Conservation (phyloP, 2,329 filamentous ascomycete species). For the Fusarium sp. region DNA sequence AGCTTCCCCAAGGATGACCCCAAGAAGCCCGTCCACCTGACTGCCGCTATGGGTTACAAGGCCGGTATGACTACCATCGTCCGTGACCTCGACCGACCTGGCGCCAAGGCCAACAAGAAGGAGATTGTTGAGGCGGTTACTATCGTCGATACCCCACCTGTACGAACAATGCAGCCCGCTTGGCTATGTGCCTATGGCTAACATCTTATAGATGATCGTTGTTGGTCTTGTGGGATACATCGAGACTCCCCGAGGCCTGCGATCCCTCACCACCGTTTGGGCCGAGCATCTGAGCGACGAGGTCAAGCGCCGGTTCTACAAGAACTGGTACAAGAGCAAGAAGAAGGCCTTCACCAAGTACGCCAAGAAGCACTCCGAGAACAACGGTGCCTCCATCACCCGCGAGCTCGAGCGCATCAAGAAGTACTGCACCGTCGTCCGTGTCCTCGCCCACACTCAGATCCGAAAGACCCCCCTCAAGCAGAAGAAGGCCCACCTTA, state of each 20-base stretch:
- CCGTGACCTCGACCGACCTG: constrained; percentile 98
- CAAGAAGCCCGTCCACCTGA: constrained; percentile 99
- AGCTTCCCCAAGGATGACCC: constrained; percentile 99
- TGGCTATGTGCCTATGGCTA: constrained; percentile 81
- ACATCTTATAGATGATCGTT: constrained; percentile 94
- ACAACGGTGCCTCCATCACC: constrained; percentile 89
- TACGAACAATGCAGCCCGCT: constrained; percentile 90
- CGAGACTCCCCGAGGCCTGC: constrained; percentile 98
- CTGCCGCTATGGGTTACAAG: constrained; percentile 99
- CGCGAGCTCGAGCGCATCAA: constrained; percentile 99
- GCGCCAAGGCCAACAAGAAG: constrained; percentile 99
- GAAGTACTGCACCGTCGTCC: constrained; percentile 99
- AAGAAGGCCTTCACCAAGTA: constrained; percentile 99
- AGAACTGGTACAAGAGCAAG: constrained; percentile 99
- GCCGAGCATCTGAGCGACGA: constrained; percentile 99
- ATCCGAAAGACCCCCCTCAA: constrained; percentile 99
- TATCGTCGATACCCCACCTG: constrained; percentile 93
- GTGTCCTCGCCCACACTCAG: constrained; percentile 99
- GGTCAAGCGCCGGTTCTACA: constrained; percentile 99
- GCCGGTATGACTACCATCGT: constrained; percentile 99
- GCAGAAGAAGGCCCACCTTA: constrained; percentile 99
- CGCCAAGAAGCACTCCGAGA: constrained; percentile 99
- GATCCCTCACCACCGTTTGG: constrained; percentile 99
- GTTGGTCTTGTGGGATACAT: constrained; percentile 99
- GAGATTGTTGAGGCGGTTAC: constrained; percentile 91